Evolutionary conservation across 1,284 basidiomycete species (phyloP), one percentile per base, ranked within the genome.

Genomic region (Ganoderma leucocontextum): DNA sequence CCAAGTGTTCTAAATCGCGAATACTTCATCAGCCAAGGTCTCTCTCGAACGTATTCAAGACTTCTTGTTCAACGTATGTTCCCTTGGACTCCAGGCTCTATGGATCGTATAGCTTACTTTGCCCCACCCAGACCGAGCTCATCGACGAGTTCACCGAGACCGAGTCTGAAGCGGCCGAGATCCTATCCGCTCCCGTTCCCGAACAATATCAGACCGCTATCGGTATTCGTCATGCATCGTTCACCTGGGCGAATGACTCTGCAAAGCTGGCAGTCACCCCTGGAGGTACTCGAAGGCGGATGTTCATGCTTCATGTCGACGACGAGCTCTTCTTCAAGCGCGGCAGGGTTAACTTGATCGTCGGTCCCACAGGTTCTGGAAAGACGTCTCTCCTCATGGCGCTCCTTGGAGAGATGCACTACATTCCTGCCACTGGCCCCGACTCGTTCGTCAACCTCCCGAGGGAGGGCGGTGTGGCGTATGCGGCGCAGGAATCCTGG

Each of bases 401-500:
- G 2, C 77, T 90, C 19, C 80, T 89, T 2, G 88, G 86, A n/a
- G 87, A 90, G 74, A 86, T 91, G 88, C 88, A 91, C 72, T 89
- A 86, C 72, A 77, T 85, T 19, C 84, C 87, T 5, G 77, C 80
- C n/a, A n/a, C n/a, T 9, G 82, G 82, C 7, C 81, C 85, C 13
- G 84, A 84, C 42, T 87, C 90, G 0, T 91, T 88, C 83, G 90
- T 84, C 77, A 88, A 86, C 68, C 83, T 94, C 8, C 91, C 92
- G n/a, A 84, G 91, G 9, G 78, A 81, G 1, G 85, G 86, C 13
- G 91, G 92, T 7, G 86, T 94, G 5, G 88, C 90, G 0, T 94
- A 92, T 78, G 90, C 91, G 6, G 89, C 91, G 0, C 92, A 95
- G 76, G 91, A 93, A 74, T 89, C 90, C 1, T 95, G 92, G 92